A percentile compares a stretch with the other conserved stretches of the same genome.
Evolutionary conservation across 176 grass and related monocot species (phyloP).

Genomic region (Eleusine coracana): DNA sequence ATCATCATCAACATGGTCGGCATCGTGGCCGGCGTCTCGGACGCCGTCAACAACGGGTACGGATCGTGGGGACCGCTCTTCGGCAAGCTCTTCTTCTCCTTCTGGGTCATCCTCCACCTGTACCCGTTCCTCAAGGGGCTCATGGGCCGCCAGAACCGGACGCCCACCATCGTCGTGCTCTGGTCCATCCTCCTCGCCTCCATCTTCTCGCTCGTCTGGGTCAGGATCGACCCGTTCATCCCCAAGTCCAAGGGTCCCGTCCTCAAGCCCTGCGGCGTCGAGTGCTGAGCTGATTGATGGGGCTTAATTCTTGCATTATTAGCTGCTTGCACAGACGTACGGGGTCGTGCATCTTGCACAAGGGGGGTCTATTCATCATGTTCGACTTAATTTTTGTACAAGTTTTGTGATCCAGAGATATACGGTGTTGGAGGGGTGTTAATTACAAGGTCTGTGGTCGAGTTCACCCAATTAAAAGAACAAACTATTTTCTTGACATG

Average conservation of each 20-base stretch:
- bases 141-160: constrained; percentile 90
- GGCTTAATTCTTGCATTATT: not conserved
- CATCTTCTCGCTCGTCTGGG: constrained; percentile 96
- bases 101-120: constrained; percentile 96
- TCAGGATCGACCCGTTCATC: constrained; percentile 93
- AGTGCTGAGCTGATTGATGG: constrained; percentile 46
- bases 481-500: not conserved
- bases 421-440: not conserved
- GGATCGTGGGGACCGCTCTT: constrained; percentile 93
- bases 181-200: constrained; percentile 93
- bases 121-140: constrained; percentile 95
- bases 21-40: constrained; percentile 87
- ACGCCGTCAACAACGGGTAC: constrained; percentile 92
- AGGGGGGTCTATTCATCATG: not conserved
- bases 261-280: constrained; percentile 89
- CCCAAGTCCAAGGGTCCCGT: constrained; percentile 76
- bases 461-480: not conserved
- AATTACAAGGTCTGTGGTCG: not conserved
- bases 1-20: constrained; percentile 99
- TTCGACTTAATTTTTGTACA: constrained; percentile 13
- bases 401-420: constrained; percentile 19
- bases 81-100: constrained; percentile 96
- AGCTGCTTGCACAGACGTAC: not conserved
- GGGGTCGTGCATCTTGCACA: not conserved
- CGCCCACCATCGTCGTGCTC: constrained; percentile 91